These are phyloP conservation scores for Floccularia luteovirens DNA, from an alignment of 768 basidiomycete genomes.

Conservation along the genomic window DNA sequence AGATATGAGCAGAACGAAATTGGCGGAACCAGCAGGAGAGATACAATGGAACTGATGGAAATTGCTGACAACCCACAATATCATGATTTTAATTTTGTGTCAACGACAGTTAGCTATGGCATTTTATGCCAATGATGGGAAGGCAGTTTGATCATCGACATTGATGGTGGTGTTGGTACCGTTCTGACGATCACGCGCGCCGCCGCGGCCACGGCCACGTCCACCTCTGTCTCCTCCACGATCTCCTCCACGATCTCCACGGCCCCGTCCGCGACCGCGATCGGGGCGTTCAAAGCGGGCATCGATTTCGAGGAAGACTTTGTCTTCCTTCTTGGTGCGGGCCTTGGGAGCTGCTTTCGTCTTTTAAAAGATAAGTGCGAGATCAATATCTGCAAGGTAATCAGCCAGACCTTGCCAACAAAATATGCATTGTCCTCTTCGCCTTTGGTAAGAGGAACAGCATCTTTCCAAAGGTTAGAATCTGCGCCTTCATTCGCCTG, in stretches of 20 bases:
- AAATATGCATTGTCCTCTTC: constrained; percentile 79
- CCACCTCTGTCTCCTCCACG: constrained; percentile 21
- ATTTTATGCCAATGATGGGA: constrained; percentile 74
- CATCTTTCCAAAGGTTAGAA: constrained; percentile 64
- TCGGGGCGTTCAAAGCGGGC: constrained; percentile 79
- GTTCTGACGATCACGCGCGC: constrained; percentile 32
- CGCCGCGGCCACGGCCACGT: constrained; percentile 33
- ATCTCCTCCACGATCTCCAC: constrained; percentile 17
- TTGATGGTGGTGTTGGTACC: constrained; percentile 39
- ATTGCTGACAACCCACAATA: constrained; percentile 3
- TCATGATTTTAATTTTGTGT: not conserved
- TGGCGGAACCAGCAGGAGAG: constrained; percentile 11
- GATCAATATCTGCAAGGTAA: constrained; percentile 1
- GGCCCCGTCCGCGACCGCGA: constrained; percentile 46
- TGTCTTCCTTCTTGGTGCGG: constrained; percentile 80
- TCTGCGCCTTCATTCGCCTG: constrained; percentile 80
- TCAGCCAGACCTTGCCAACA: constrained; percentile 71
- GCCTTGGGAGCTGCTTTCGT: constrained; percentile 57
- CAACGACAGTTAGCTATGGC: not conserved
- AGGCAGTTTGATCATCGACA: constrained; percentile 79
- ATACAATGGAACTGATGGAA: constrained; percentile 11
- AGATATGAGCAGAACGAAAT: constrained; percentile 7
- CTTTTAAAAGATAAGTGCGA: constrained; percentile 26
- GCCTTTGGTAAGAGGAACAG: constrained; percentile 53
- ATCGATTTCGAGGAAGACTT: constrained; percentile 89